Evolutionary conservation across 2,329 filamentous ascomycete genomes (phyloP).

Genomic region (Dothideomycetidae sp.): DNA sequence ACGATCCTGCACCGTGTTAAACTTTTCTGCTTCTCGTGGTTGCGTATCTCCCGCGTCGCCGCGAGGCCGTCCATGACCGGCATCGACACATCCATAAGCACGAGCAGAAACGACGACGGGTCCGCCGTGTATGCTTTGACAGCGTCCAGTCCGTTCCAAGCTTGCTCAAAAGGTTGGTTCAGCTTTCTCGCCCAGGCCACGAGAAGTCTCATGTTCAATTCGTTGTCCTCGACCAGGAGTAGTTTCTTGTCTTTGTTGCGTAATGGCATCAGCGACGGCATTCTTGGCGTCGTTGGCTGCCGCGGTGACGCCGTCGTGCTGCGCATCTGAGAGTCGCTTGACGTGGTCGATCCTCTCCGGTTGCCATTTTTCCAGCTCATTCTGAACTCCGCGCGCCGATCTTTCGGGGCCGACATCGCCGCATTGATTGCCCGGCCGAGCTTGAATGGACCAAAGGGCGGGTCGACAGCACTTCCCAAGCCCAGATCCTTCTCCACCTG

Average conservation of each 20-base stretch:
- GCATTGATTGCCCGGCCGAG: slow-evolving; percentile 11
- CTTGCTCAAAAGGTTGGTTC: slow-evolving; percentile 15
- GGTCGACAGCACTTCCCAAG: slow-evolving; percentile 4
- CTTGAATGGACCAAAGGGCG: slow-evolving; percentile 15
- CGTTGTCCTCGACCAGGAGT: slow-evolving; percentile 23
- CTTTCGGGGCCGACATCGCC: neutral
- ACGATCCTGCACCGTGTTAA: slow-evolving; percentile 14
- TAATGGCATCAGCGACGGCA: neutral
- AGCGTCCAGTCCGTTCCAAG: slow-evolving; percentile 34
- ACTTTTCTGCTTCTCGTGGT: slow-evolving; percentile 15
- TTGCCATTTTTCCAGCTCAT: neutral
- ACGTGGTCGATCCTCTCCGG: slow-evolving; percentile 1
- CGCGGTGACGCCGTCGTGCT: neutral
- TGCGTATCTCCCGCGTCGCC: slow-evolving; percentile 19
- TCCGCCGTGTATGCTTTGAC: slow-evolving; percentile 27
- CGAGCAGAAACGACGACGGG: slow-evolving; percentile 27
- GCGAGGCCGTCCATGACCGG: slow-evolving; percentile 23
- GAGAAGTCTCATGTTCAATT: slow-evolving; percentile 20
- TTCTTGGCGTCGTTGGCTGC: neutral
- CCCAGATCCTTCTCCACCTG: neutral
- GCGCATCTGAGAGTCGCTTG: neutral
- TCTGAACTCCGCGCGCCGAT: too few species aligned
- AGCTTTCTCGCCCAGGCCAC: slow-evolving; percentile 15
- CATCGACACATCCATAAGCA: slow-evolving; percentile 35
- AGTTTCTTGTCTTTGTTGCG: too few species aligned